Conservation (phyloP, 495 filamentous ascomycete species). For the Podospora pseudoanserina region DNA sequence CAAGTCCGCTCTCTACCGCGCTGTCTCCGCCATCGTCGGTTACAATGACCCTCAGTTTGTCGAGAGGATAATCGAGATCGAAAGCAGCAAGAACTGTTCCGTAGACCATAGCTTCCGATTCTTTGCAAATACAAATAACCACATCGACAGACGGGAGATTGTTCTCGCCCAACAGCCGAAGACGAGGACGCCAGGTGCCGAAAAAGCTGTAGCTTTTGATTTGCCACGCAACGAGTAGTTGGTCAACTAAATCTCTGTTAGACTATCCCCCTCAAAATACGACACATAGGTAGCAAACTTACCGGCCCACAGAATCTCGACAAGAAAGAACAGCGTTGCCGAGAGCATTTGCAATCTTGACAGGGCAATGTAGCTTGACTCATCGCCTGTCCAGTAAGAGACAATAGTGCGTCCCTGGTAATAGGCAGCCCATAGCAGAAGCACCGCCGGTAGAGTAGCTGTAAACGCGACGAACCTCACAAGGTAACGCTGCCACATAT, state of each 20-base stretch:
- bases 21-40: neutral
- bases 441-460: neutral
- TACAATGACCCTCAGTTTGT: neutral
- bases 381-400: neutral
- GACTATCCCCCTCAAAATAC: no score
- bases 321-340: neutral
- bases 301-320: neutral
- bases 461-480: neutral
- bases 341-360: neutral
- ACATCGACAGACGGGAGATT: neutral
- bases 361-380: neutral
- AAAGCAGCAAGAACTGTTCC: neutral
- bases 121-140: neutral
- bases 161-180: neutral
- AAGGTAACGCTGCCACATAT: neutral
- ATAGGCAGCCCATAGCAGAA: neutral
- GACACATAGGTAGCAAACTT: neutral
- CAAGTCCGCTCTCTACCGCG: neutral
- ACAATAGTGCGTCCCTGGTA: neutral
- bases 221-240: neutral
- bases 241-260: neutral
- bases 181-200: neutral
- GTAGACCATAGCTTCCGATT: neutral
- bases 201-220: neutral
- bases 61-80: neutral